Evolutionary conservation across 1,284 basidiomycete species (phyloP), one percentile per base, ranked within the genome.

Genomic region (Ustilago bromivora): DNA sequence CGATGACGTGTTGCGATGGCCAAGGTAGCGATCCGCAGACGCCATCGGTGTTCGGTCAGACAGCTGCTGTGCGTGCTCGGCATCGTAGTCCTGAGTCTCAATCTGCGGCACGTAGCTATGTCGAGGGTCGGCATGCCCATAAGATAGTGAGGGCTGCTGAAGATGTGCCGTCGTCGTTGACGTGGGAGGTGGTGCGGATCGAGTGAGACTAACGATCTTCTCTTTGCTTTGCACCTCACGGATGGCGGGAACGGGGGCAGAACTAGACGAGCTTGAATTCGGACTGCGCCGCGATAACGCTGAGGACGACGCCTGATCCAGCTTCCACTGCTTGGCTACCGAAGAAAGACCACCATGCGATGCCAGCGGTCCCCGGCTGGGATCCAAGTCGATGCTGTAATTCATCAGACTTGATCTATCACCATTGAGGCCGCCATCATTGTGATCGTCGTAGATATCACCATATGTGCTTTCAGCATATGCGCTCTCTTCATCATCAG

Each of bases 401-500:
- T 59, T 34, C 53, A 65, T 47, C 0, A 55, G 10, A 13, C 47
- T 57, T n/a, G 53, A 60, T 17, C 5, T 11, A 12, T 55, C 61
- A 4, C 12, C 49, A 13, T 32, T 57, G 31, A 9, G 49, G 31
- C 11, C 52, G 7, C 23, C 38, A 23, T 61, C 57, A 13, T 35
- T 52, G 8, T 61, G 47, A 2, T 68, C 67, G 31, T 74, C 65
- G 11, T 51, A 35, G 17, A 76, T 61, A 31, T 63, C 64, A 17
- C 64, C 73, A 41, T 65, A 71, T 3, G 67, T 55, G 54, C 77
- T 74, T 34, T 79, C 74, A 17, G 57, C 74, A 56, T 76, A 77
- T n/a, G 64, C 41, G 51, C 73, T 78, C 51, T 82, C 81, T 47
- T 83, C 82, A 49, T 82, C 82, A 15, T 83, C 81, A 13, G 77